Percentiles rank a stretch among this genome's conserved stretches.
These are phyloP conservation scores for Kandelia obovata DNA, from an alignment of 345 rosid species.

Conservation along the genomic window DNA sequence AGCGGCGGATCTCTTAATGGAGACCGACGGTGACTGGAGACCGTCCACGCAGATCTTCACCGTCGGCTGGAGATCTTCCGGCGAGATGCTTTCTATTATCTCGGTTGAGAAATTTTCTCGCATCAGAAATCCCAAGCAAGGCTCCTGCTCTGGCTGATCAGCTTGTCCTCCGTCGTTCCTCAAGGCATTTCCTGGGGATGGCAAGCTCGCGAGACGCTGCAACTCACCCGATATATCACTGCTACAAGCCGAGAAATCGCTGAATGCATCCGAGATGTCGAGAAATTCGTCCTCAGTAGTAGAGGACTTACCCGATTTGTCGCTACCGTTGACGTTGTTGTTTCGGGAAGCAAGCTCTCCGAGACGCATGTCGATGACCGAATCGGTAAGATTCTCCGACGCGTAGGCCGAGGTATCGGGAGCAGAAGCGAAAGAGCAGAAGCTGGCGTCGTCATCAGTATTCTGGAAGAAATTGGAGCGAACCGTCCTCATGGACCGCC, in stretches of 20 bases:
- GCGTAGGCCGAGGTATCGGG: conserved; percentile 43
- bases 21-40: conserved; percentile 63
- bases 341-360: conserved; percentile 59
- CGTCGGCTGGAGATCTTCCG: conserved; percentile 95
- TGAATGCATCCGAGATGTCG: conserved; percentile 75
- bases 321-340: conserved; percentile 9
- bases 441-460: conserved; percentile 27
- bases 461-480: conserved; percentile 60
- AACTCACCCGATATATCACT: conserved; percentile 95
- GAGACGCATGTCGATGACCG: conserved; percentile 82
- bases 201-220: conserved; percentile 76
- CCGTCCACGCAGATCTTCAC: conserved; percentile 88
- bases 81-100: conserved; percentile 86
- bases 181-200: conserved; percentile 35
- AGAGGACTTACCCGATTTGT: conserved; percentile 36
- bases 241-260: conserved; percentile 79
- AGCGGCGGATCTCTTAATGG: conserved; percentile 85
- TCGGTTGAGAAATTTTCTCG: conserved; percentile 86
- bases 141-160: conserved; percentile 50
- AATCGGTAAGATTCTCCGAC: conserved; percentile 76
- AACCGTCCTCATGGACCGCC: conserved; percentile 89
- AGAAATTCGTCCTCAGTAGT: conserved; percentile 48
- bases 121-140: conserved; percentile 74
- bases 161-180: conserved; percentile 17
- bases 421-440: conserved; percentile 43